A percentile compares a stretch with the other conserved stretches of the same genome.
Conservation (phyloP, 371 early-diverging fungal genomes). For the Saksenaea oblongispora region DNA sequence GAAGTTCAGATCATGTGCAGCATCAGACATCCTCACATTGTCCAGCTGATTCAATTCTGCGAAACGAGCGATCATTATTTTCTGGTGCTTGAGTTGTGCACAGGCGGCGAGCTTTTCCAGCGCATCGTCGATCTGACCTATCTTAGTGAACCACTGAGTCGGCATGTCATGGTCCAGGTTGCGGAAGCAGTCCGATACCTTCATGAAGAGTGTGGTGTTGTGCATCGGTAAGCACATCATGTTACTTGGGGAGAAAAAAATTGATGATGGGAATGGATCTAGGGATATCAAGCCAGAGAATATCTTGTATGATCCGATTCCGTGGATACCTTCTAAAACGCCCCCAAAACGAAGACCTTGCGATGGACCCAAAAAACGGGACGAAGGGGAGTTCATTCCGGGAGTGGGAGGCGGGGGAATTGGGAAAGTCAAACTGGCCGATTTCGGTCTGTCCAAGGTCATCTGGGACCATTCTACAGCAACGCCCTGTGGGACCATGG, state of each 20-base stretch:
- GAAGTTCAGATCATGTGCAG: slow-evolving; percentile 88
- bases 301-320: slow-evolving; percentile 69
- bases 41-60: slow-evolving; percentile 69
- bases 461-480: slow-evolving; percentile 80
- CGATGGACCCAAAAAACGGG: slow-evolving; percentile 61
- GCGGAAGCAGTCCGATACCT: slow-evolving; percentile 88
- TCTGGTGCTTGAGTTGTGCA: slow-evolving; percentile 81
- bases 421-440: slow-evolving; percentile 82
- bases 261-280: slow-evolving; percentile 39
- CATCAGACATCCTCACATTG: slow-evolving; percentile 79
- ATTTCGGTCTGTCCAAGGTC: slow-evolving; percentile 85
- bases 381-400: slow-evolving; percentile 72
- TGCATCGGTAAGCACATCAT: slow-evolving; percentile 67
- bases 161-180: slow-evolving; percentile 88
- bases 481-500: slow-evolving; percentile 92
- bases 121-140: slow-evolving; percentile 81
- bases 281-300: slow-evolving; percentile 92
- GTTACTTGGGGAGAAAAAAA: neutral
- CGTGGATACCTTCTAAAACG: slow-evolving; percentile 32
- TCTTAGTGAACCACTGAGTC: slow-evolving; percentile 74
- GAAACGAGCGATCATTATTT: slow-evolving; percentile 72
- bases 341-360: slow-evolving; percentile 5
- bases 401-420: slow-evolving; percentile 83
- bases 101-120: slow-evolving; percentile 89
- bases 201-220: slow-evolving; percentile 86